Evolutionary conservation across 352 stramenopile species (phyloP), one percentile per base, ranked within the genome.

Genomic region (Globisporangium solare): DNA sequence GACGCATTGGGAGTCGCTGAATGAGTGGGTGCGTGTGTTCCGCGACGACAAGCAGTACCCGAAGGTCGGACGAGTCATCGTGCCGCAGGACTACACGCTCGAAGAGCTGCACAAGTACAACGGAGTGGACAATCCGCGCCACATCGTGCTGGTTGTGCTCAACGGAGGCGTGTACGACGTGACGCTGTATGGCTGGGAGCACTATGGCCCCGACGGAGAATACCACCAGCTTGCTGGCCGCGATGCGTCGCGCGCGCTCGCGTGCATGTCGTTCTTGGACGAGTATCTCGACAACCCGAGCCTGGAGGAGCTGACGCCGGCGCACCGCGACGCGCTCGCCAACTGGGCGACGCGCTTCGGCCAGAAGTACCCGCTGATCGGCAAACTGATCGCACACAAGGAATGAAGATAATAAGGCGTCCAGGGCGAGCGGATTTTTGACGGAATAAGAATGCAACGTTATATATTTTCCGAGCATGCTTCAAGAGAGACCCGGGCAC

Each of bases 261-360:
- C 93, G 24, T 92, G 95, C 58, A 98, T 99, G 93, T 98, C 92
- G 58, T 93, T 99, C 52, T 82, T 97, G 60, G 68, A 80, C 1
- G 91, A 89, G 18, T 81, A 93, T 62, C 60, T 97, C 7, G 86
- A 97, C 55, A 87, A 95, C 63, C 71, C 79, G 15, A 71, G 60
- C 42, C 63, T 94, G 27, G 81, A 85, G 60, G 86, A 93, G 61
- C 78, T 98, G 32, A 86, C 78, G 0, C 66, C 85, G 27, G 89
- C 91, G 51, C 83, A 98, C 66, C 67, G 75, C 32, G 88, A 89
- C 50, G 83, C 95, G 32, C 73, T 99, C 46, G 63, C 84, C 15
- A 94, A 98, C 73, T 99, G 96, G 96, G 81, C 88, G 32, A 85
- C 88, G 50, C 95, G 88, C 54, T 98, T 99, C 72, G 71, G 95